Evolutionary conservation across 352 stramenopile genomes (phyloP).

Genomic region (Salisapilia sapeloensis): DNA sequence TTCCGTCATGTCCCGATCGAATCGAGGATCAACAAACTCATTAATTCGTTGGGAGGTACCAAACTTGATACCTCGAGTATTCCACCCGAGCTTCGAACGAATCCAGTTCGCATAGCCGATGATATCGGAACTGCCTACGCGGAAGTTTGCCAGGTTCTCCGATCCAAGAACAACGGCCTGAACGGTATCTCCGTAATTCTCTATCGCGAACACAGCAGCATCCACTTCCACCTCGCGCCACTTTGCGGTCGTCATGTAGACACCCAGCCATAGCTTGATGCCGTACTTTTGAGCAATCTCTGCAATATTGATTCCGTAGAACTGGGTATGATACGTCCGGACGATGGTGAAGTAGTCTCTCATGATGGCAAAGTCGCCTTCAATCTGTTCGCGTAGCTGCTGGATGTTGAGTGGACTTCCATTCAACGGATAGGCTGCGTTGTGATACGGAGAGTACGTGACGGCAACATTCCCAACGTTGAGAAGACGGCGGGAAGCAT

Average conservation of each 20-base stretch:
- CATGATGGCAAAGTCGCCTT: conserved; percentile 14
- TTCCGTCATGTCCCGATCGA: conserved; percentile 5
- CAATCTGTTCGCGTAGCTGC: conserved; percentile 4
- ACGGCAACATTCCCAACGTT: conserved; percentile 9
- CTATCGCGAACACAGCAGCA: conserved; percentile 2
- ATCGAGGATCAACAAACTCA: conserved; percentile 8
- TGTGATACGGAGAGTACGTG: conserved; percentile 10
- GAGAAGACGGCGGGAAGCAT: too few species aligned
- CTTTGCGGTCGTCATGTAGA: conserved; percentile 6
- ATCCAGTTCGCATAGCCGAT: conserved; percentile 12
- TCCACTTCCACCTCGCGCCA: conserved; percentile 3
- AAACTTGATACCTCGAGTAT: conserved; percentile 1
- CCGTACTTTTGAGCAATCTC: conserved; percentile 6
- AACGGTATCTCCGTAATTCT: conserved; percentile 4
- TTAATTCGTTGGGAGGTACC: conserved; percentile 6
- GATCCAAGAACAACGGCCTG: conserved; percentile 4
- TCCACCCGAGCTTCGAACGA: conserved; percentile 6
- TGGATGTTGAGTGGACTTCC: conserved; percentile 3
- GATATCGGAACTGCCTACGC: conserved; percentile 6
- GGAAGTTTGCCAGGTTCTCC: conserved; percentile 9
- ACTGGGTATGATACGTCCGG: conserved; percentile 14
- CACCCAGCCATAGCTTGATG: conserved; percentile 8
- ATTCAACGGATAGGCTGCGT: conserved; percentile 4
- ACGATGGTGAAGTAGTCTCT: conserved; percentile 5
- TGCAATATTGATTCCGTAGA: conserved; percentile 8